phyloP scores from a whole-genome alignment of 2,329 filamentous ascomycete genomes.

The Alternaria dauci region DNA sequence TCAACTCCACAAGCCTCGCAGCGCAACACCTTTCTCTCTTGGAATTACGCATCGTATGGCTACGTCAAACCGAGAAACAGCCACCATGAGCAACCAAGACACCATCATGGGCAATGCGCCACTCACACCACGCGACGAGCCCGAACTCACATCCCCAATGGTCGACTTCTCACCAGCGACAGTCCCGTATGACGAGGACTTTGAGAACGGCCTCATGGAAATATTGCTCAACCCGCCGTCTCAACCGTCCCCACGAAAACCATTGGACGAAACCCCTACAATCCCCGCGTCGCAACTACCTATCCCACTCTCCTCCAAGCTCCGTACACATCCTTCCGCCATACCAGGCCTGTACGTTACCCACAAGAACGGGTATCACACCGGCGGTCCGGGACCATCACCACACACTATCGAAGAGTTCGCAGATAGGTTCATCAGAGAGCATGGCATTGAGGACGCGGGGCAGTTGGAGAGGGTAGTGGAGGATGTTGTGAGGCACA shows the following conservation, averaged over 20 bases:
- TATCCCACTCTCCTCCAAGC: slow-evolving; percentile 53
- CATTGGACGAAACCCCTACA: slow-evolving; percentile 27
- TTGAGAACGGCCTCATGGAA: slow-evolving; percentile 56
- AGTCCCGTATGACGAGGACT: slow-evolving; percentile 55
- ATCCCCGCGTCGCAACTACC: slow-evolving; percentile 51
- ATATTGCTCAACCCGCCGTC: slow-evolving; percentile 48
- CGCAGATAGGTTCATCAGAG: slow-evolving; percentile 51
- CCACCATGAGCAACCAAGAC: slow-evolving; percentile 33
- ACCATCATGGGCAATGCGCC: slow-evolving; percentile 40
- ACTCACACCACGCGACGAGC: slow-evolving; percentile 43
- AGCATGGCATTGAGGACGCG: slow-evolving; percentile 47
- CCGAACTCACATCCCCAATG: slow-evolving; percentile 39
- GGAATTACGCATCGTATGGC: slow-evolving; percentile 1
- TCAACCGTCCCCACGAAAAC: slow-evolving; percentile 34
- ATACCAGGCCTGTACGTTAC: slow-evolving; percentile 58
- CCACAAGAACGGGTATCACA: slow-evolving; percentile 57
- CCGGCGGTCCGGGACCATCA: slow-evolving; percentile 57
- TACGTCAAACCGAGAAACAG: not conserved
- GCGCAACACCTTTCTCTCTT: not conserved
- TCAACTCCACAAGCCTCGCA: not conserved
- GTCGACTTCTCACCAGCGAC: slow-evolving; percentile 55
- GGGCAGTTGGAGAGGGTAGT: slow-evolving; percentile 49
- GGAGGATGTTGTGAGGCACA: slow-evolving; percentile 42
- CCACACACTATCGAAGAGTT: slow-evolving; percentile 47
- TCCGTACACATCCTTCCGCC: slow-evolving; percentile 53